Conservation (phyloP, 2,329 filamentous ascomycete genomes). For the Fusarium marasasianum region DNA sequence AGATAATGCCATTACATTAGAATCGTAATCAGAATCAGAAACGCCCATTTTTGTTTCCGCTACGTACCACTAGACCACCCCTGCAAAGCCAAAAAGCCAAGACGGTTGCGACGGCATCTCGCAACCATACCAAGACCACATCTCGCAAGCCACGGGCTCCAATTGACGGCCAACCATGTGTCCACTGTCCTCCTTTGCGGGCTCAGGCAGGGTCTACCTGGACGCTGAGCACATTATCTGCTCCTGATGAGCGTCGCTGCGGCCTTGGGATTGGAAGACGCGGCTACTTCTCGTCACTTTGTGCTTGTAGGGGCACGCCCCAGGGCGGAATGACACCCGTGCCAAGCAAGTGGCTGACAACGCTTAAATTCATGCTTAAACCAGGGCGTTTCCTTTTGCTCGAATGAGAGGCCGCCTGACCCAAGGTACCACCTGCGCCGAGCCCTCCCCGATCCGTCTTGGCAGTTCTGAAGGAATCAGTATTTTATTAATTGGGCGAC, state of each 20-base stretch:
- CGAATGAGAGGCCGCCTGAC: constrained; percentile 37
- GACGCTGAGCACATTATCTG: constrained; percentile 6
- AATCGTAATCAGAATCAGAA: constrained; percentile 23
- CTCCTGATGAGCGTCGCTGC: constrained; percentile 9
- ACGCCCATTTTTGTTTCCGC: constrained; percentile 27
- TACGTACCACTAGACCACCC: constrained; percentile 6
- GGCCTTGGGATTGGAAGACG: constrained; percentile 23
- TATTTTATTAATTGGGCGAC: constrained; percentile 10
- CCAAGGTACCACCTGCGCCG: constrained; percentile 26
- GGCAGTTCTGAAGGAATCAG: constrained; percentile 21
- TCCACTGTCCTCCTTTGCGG: constrained; percentile 22
- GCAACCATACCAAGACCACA: constrained; percentile 45
- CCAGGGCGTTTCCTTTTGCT: constrained; percentile 40
- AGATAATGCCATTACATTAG: constrained; percentile 25
- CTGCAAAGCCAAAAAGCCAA: constrained; percentile 50
- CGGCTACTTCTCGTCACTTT: not conserved
- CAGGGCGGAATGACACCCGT: constrained; percentile 38
- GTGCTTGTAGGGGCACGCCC: constrained; percentile 29
- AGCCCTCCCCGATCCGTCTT: constrained; percentile 30
- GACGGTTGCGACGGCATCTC: constrained; percentile 53
- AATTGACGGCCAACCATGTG: constrained; percentile 35
- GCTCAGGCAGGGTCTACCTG: constrained; percentile 9
- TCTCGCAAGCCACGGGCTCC: constrained; percentile 40
- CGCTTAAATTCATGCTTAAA: constrained; percentile 64
- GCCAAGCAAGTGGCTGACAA: constrained; percentile 58